A percentile compares a stretch with the other conserved stretches of the same genome.
Conservation (phyloP, 1,284 basidiomycete species). For the Cutaneotrichosporon arboriforme region DNA sequence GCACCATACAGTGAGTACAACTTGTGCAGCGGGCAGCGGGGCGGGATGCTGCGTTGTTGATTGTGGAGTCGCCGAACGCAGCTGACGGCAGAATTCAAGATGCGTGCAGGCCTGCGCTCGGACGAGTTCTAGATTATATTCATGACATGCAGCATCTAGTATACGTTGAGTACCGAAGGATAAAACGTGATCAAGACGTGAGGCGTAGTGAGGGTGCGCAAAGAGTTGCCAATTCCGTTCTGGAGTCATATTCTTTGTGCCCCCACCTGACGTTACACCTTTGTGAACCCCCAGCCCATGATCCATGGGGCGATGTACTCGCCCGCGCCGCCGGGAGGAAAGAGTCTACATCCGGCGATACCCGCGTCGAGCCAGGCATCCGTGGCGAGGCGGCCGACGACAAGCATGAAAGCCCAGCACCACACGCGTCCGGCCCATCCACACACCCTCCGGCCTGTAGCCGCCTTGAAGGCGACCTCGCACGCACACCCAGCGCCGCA, state of each 20-base stretch:
- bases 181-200: too few species aligned
- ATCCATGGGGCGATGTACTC: conserved; percentile 3
- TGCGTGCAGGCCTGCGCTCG: conserved; percentile 40
- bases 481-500: conserved; percentile 30
- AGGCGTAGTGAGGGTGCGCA: too few species aligned
- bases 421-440: conserved; percentile 39
- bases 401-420: conserved; percentile 17
- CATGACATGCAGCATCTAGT: neutral
- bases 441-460: conserved; percentile 31
- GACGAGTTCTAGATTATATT: conserved; percentile 36
- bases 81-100: conserved; percentile 14
- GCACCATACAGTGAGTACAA: conserved; percentile 46
- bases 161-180: too few species aligned
- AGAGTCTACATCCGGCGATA: conserved; percentile 3
- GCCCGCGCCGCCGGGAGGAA: conserved; percentile 4
- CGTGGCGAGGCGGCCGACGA: conserved; percentile 25
- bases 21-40: too few species aligned
- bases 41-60: too few species aligned
- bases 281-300: neutral
- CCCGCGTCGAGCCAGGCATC: conserved; percentile 34
- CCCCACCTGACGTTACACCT: too few species aligned
- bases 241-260: neutral
- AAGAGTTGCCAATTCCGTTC: neutral
- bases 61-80: too few species aligned
- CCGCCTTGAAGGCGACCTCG: conserved; percentile 13